Base-by-base conservation (phyloP, 306 rosid species). In the Sicyos edulis region DNA sequence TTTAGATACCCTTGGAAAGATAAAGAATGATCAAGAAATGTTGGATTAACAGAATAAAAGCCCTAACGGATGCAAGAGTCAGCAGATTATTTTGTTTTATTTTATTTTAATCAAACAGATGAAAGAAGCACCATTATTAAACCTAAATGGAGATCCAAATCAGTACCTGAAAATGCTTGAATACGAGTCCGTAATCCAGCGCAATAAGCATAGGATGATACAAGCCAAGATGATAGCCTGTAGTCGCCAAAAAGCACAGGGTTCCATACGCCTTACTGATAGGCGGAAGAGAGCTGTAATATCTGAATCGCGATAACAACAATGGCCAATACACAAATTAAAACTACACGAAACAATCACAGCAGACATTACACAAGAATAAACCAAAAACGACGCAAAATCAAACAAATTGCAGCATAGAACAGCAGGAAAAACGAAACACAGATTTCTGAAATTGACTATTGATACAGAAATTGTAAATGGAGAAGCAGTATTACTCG, bases 261-360 rank as follows among this genome's bases (percentile, higher is more conserved):
- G 97, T 91, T 73, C 92, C 97, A 83, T 91, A 95, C 58, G 89
- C 91, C 90, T 87, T 95, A 77, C 86, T 87, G 75, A 91, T 87
- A 17, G 99, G 99, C 51, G 99, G 99, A 61, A 95, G 99, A 40
- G 99, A 83, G 54, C 79, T 73, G 76, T 91, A 91, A 72, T 20
- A 95, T 78, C 99, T 95, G 89, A 77, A 50, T 45, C 19, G 59
- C 17, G 67, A 84, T 10, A 54, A 3, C 74, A 42, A 9, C 61
- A 74, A 63, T 53, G 47, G 42, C 49, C 15, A 15, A 29, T n/a
- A 52, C 15, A 20, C 20, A 63, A 61, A 50, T 52, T 10, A 49
- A 24, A 7, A 26, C 32, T 58, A 68, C 74, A 74, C 50, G 53
- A 11, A 47, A 19, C 37, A 7, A 59, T 75, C 2, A 54, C 40